Evolutionary conservation across 768 basidiomycete genomes (phyloP).

Genomic region (Suillus alpinus): DNA sequence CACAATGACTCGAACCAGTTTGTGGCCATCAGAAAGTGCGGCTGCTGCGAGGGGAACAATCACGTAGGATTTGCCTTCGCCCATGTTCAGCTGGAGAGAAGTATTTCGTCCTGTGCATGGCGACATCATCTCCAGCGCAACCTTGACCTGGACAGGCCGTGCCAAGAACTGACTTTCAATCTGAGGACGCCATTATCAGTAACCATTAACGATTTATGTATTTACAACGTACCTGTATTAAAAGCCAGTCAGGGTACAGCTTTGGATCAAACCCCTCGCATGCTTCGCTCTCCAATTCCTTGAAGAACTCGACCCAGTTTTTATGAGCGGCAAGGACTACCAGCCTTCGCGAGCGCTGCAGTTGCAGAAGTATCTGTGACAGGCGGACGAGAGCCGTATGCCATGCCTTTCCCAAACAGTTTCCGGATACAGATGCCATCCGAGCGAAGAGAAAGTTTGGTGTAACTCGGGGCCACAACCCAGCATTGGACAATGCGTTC

Average conservation of each 20-base stretch:
- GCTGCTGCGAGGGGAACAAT: constrained; percentile 44
- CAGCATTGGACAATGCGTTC: constrained; percentile 14
- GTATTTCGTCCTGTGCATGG: constrained; percentile 37
- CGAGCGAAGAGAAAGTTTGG: constrained; percentile 26
- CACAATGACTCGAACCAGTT: constrained; percentile 47
- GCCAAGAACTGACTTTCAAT: constrained; percentile 43
- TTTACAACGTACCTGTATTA: constrained; percentile 37
- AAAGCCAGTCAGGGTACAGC: constrained; percentile 38
- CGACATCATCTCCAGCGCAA: constrained; percentile 47
- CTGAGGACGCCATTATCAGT: constrained; percentile 22
- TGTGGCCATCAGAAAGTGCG: constrained; percentile 40
- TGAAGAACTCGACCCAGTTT: constrained; percentile 30
- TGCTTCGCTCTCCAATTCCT: constrained; percentile 25
- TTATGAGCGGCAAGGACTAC: constrained; percentile 19
- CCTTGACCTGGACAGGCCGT: constrained; percentile 39
- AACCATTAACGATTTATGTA: not conserved
- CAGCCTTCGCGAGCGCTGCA: constrained; percentile 39
- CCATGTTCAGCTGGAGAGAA: constrained; percentile 54
- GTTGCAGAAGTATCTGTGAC: constrained; percentile 27
- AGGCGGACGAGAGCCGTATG: constrained; percentile 24
- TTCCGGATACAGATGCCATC: constrained; percentile 25
- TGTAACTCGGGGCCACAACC: constrained; percentile 40
- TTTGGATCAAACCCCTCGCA: constrained; percentile 15
- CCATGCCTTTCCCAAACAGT: constrained; percentile 27
- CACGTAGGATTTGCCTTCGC: constrained; percentile 51